A percentile compares a stretch with the other conserved stretches of the same genome.
Evolutionary conservation across 495 filamentous ascomycete species (phyloP).

Genomic region (Lasiosphaeria hispida): DNA sequence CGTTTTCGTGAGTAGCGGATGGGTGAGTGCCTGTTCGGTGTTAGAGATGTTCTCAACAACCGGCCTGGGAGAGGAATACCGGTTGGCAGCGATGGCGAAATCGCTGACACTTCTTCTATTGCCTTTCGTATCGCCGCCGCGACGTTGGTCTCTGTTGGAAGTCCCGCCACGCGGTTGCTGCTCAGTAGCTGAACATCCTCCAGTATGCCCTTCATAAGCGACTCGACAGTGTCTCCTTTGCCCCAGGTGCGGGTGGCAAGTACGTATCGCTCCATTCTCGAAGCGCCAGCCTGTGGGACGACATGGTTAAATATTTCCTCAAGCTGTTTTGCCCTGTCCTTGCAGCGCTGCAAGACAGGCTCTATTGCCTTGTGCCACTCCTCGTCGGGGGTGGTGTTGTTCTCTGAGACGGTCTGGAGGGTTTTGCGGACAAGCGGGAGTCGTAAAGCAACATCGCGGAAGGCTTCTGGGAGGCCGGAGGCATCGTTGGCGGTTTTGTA

Average conservation of each 20-base stretch:
- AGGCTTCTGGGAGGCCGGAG: background rate
- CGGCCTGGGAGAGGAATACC: background rate
- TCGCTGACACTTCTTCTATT: too few species aligned
- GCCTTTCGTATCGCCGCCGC: too few species aligned
- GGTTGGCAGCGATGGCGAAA: background rate
- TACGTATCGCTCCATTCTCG: constrained; percentile 2
- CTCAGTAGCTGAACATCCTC: background rate
- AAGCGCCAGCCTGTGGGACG: background rate
- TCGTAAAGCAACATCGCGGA: background rate
- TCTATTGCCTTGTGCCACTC: background rate
- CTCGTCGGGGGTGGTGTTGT: background rate
- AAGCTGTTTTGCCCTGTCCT: background rate
- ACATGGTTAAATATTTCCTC: background rate
- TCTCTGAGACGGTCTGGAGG: background rate
- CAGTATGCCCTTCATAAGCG: constrained; percentile 1
- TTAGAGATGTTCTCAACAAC: constrained; percentile 3
- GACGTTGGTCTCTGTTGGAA: too few species aligned
- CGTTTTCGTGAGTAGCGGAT: too few species aligned
- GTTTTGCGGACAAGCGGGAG: background rate
- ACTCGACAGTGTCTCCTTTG: constrained; percentile 1
- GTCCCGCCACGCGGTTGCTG: background rate
- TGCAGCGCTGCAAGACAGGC: background rate
- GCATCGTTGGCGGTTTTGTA: background rate
- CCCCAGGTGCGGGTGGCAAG: constrained; percentile 1
- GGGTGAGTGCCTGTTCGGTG: background rate